Conservation (phyloP, 352 stramenopile genomes). For the Globisporangium megalacanthum region DNA sequence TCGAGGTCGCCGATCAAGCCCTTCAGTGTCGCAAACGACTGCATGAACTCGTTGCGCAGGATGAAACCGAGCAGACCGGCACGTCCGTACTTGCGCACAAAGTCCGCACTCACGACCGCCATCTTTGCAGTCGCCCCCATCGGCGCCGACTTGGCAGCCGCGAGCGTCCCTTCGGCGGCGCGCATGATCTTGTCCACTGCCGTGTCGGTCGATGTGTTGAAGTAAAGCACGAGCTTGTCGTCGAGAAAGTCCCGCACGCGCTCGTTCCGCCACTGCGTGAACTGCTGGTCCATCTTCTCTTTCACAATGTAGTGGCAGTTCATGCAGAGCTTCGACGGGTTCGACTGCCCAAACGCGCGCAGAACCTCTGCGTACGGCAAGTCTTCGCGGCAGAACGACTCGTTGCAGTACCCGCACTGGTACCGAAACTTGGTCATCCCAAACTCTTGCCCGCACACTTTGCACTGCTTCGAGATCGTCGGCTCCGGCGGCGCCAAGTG, state of each 20-base stretch:
- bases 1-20: constrained; percentile 74
- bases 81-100: constrained; percentile 79
- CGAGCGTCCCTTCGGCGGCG: constrained; percentile 69
- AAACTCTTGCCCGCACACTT: constrained; percentile 64
- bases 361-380: constrained; percentile 52
- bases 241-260: constrained; percentile 72
- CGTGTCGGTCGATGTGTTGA: constrained; percentile 76
- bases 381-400: constrained; percentile 75
- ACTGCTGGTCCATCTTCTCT: constrained; percentile 73
- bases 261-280: constrained; percentile 74
- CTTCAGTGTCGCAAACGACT: constrained; percentile 83
- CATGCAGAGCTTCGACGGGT: constrained; percentile 55
- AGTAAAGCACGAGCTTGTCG: constrained; percentile 67
- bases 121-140: constrained; percentile 81
- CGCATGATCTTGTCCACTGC: constrained; percentile 81
- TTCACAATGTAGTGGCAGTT: constrained; percentile 68
- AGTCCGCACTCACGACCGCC: constrained; percentile 80
- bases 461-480: constrained; percentile 57
- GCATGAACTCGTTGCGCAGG: constrained; percentile 85
- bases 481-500: constrained; percentile 60
- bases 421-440: constrained; percentile 83
- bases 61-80: constrained; percentile 80
- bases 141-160: constrained; percentile 67
- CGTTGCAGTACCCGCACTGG: constrained; percentile 75
- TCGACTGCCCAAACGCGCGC: constrained; percentile 59